phyloP scores from a whole-genome alignment of 2,329 filamentous ascomycete species.

The Xylaria sp. region DNA sequence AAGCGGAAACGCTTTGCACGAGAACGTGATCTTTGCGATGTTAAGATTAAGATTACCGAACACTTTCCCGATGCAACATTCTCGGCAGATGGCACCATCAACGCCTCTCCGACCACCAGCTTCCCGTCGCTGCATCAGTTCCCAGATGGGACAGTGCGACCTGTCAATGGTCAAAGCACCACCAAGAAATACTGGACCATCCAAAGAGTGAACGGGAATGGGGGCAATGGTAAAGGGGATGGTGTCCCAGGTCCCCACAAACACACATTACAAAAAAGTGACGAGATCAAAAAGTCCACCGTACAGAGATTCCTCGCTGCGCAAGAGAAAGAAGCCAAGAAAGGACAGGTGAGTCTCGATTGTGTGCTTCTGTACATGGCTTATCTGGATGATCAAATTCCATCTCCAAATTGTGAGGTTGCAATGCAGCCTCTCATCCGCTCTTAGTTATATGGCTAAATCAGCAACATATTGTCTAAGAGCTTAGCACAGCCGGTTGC shows the following conservation, averaged over 20 bases:
- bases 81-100: slow-evolving; percentile 44
- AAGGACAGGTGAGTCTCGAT: slow-evolving; percentile 59
- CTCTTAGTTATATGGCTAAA: not conserved
- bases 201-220: slow-evolving; percentile 80
- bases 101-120: slow-evolving; percentile 36
- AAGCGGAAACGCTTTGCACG: slow-evolving; percentile 81
- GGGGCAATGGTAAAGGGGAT: slow-evolving; percentile 76
- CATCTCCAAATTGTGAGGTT: not conserved
- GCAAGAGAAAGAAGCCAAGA: slow-evolving; percentile 73
- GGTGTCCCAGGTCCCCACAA: slow-evolving; percentile 78
- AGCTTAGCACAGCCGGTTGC: not conserved
- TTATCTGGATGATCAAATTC: not conserved
- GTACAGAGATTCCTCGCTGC: slow-evolving; percentile 73
- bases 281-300: slow-evolving; percentile 83
- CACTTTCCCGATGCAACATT: slow-evolving; percentile 69
- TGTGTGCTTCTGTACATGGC: slow-evolving; percentile 18
- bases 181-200: slow-evolving; percentile 75
- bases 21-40: slow-evolving; percentile 82
- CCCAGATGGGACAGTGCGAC: slow-evolving; percentile 37
- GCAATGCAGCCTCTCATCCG: not conserved
- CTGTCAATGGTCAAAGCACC: slow-evolving; percentile 54
- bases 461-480: not conserved
- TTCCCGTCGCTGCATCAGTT: slow-evolving; percentile 43
- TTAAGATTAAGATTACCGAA: slow-evolving; percentile 88
- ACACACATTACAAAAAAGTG: slow-evolving; percentile 77